Evolutionary conservation across 495 filamentous ascomycete genomes (phyloP).

Genomic region (Tuber magnatum): DNA sequence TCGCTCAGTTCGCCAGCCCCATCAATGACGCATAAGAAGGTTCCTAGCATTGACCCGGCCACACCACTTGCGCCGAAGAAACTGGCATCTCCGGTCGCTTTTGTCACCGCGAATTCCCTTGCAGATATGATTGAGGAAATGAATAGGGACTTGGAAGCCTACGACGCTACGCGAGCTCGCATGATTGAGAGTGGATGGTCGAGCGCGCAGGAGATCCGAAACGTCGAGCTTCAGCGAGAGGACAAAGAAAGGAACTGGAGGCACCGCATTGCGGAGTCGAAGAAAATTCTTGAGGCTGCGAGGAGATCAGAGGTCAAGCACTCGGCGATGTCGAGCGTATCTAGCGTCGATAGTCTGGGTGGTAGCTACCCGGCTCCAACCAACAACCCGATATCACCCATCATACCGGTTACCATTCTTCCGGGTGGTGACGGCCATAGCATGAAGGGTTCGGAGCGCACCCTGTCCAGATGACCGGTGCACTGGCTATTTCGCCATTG

Average conservation of each 20-base stretch:
- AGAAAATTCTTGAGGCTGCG: slow-evolving; percentile 35
- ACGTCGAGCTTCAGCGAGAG: slow-evolving; percentile 34
- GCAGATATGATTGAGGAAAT: slow-evolving; percentile 41
- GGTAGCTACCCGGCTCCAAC: slow-evolving; percentile 14
- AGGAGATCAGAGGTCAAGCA: slow-evolving; percentile 35
- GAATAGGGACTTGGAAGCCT: slow-evolving; percentile 34
- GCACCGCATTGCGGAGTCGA: slow-evolving; percentile 35
- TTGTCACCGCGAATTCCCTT: slow-evolving; percentile 36
- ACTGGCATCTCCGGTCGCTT: slow-evolving; percentile 23
- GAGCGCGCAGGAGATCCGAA: slow-evolving; percentile 39
- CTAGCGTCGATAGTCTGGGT: slow-evolving; percentile 33
- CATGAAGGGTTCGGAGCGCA: slow-evolving; percentile 25
- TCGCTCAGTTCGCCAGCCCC: slow-evolving; percentile 27
- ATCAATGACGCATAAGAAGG: slow-evolving; percentile 31
- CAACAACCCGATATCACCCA: slow-evolving; percentile 13
- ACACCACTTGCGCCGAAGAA: slow-evolving; percentile 36
- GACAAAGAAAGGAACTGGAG: slow-evolving; percentile 34
- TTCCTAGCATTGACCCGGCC: slow-evolving; percentile 40
- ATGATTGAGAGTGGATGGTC: slow-evolving; percentile 38
- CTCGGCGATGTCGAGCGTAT: slow-evolving; percentile 34
- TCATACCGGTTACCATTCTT: slow-evolving; percentile 26
- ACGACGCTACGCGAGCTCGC: slow-evolving; percentile 34
- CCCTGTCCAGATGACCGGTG: slow-evolving; percentile 26
- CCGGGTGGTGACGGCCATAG: slow-evolving; percentile 17
- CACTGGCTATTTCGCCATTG: slow-evolving; percentile 1